Evolutionary conservation across 208 protist genomes (phyloP).

Genomic region (Trypanosoma cruzi): DNA sequence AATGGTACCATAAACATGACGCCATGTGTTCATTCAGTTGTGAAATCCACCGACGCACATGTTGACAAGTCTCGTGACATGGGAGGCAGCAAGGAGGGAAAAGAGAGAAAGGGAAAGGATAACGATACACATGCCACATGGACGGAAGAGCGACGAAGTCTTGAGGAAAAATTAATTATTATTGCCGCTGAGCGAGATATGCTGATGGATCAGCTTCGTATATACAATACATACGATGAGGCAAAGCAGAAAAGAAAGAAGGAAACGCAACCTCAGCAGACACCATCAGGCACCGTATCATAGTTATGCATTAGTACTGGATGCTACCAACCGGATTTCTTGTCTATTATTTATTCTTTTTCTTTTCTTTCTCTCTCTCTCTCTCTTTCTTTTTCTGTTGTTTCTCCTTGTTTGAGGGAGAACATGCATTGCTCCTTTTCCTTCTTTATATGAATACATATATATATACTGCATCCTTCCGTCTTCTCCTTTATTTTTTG

Average conservation of each 20-base stretch:
- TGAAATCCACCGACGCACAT: not conserved
- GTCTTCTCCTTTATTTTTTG: not conserved
- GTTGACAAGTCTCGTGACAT: not conserved
- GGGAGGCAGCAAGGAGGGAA: not conserved
- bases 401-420: not conserved
- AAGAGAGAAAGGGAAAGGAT: conserved; percentile 1
- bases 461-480: no score
- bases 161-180: conserved; percentile 19
- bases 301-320: not conserved
- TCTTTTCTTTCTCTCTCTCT: conserved; percentile 1
- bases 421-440: not conserved
- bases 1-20: not conserved
- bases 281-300: not conserved
- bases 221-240: conserved; percentile 10
- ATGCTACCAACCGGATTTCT: not conserved
- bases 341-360: conserved; percentile 5
- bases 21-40: not conserved
- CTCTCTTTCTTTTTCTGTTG: not conserved
- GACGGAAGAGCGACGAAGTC: conserved; percentile 5
- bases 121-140: conserved; percentile 3
- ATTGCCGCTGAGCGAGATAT: conserved; percentile 17
- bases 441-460: not conserved
- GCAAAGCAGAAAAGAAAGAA: not conserved
- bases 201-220: conserved; percentile 25
- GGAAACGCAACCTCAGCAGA: not conserved